Conservation (phyloP, 371 early-diverging fungal genomes). For the Choanephora cucurbitarum region DNA sequence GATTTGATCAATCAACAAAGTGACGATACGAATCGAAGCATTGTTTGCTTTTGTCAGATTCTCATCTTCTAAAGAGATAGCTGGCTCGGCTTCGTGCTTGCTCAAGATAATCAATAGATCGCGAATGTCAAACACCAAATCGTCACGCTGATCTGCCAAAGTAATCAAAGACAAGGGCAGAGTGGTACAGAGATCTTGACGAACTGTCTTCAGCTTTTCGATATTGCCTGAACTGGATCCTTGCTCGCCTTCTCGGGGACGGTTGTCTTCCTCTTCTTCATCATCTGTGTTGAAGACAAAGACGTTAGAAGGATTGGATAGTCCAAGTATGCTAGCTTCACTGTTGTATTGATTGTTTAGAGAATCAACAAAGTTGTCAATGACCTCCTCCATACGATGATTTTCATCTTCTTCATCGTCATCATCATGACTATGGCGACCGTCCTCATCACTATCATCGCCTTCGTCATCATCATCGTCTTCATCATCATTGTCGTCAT, state of each 20-base stretch:
- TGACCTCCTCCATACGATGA: conserved; percentile 24
- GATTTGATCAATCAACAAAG: conserved; percentile 28
- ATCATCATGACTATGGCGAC: conserved; percentile 21
- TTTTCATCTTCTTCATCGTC: conserved; percentile 23
- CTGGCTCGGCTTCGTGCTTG: conserved; percentile 44
- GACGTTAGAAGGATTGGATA: neutral
- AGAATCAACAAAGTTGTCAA: conserved; percentile 16
- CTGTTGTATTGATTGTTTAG: conserved; percentile 14
- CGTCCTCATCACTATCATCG: conserved; percentile 22
- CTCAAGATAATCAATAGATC: conserved; percentile 61
- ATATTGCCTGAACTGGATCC: conserved; percentile 23
- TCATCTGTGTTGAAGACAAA: neutral
- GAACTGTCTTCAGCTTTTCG: conserved; percentile 47
- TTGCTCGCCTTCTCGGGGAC: neutral
- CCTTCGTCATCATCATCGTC: conserved; percentile 13
- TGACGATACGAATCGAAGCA: conserved; percentile 33
- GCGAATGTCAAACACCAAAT: conserved; percentile 69
- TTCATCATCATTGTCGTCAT: conserved; percentile 5
- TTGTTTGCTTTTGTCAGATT: conserved; percentile 4
- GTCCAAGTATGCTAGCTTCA: conserved; percentile 8
- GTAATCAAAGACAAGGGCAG: conserved; percentile 56
- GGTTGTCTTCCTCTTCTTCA: neutral
- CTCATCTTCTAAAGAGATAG: too few species aligned
- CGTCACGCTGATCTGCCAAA: conserved; percentile 67
- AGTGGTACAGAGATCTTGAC: conserved; percentile 52